phyloP scores from a whole-genome alignment of 805 yeast species.

The Yarrowia porcina region DNA sequence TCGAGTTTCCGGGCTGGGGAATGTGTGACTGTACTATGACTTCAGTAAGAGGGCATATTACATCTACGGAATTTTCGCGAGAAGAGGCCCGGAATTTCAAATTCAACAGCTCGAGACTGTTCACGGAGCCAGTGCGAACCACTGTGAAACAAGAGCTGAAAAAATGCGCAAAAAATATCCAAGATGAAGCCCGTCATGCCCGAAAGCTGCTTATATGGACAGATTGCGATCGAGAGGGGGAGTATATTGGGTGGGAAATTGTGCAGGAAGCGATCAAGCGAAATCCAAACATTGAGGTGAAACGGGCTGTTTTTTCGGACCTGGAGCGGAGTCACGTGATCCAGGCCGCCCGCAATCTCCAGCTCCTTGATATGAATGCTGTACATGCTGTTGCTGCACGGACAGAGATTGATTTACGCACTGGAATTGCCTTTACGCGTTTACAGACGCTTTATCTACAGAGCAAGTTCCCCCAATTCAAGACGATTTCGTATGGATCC shows the following conservation, averaged over 20 bases:
- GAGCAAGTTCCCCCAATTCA: slow-evolving; percentile 36
- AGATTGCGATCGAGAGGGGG: slow-evolving; percentile 97
- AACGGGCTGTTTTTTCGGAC: slow-evolving; percentile 85
- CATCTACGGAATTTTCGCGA: slow-evolving; percentile 55
- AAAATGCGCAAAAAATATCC: slow-evolving; percentile 63
- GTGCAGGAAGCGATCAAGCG: slow-evolving; percentile 59
- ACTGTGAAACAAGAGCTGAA: slow-evolving; percentile 43
- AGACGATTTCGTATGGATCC: slow-evolving; percentile 73
- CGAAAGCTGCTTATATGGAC: slow-evolving; percentile 89
- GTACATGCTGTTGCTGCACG: slow-evolving; percentile 85
- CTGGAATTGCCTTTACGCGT: slow-evolving; percentile 88
- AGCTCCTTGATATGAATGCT: slow-evolving; percentile 57
- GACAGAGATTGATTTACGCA: slow-evolving; percentile 79
- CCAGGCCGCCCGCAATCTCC: slow-evolving; percentile 70
- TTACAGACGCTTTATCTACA: slow-evolving; percentile 53
- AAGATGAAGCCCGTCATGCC: slow-evolving; percentile 57
- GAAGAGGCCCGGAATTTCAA: slow-evolving; percentile 31
- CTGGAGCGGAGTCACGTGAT: slow-evolving; percentile 69
- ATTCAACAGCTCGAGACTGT: slow-evolving; percentile 60
- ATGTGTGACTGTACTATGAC: slow-evolving; percentile 83
- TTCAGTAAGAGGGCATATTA: slow-evolving; percentile 83
- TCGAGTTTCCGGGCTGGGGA: slow-evolving; percentile 61
- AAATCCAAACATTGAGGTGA: slow-evolving; percentile 51
- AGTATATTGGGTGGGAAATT: slow-evolving; percentile 84
- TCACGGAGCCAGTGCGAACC: slow-evolving; percentile 67